A percentile compares a stretch with the other conserved stretches of the same genome.
Conservation (phyloP, 1,284 basidiomycete species). For the Afroboletus lepidellus region DNA sequence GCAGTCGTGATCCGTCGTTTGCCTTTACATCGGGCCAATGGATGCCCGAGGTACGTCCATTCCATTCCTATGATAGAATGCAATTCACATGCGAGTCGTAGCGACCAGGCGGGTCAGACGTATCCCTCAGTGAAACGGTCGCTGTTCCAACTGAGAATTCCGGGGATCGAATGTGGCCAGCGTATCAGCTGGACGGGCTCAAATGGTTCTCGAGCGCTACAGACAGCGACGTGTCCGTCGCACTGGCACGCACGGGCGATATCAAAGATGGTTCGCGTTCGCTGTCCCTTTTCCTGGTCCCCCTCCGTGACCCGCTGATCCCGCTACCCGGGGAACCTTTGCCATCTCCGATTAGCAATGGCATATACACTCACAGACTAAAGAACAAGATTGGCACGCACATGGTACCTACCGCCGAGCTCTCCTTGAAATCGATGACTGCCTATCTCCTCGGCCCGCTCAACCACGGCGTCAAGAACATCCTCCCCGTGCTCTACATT, state of each 20-base stretch:
- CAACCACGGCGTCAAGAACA: slow-evolving; percentile 67
- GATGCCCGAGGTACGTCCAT: slow-evolving; percentile 68
- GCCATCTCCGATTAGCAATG: slow-evolving; percentile 58
- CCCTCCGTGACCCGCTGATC: slow-evolving; percentile 56
- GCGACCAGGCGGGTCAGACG: slow-evolving; percentile 76
- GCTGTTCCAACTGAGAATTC: slow-evolving; percentile 42
- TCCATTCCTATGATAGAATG: background rate
- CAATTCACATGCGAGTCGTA: slow-evolving; percentile 27
- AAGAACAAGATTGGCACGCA: slow-evolving; percentile 83
- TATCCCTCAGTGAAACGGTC: slow-evolving; percentile 71
- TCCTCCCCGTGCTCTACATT: slow-evolving; percentile 73
- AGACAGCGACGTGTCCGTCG: slow-evolving; percentile 70
- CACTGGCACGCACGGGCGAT: slow-evolving; percentile 69
- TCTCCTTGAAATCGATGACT: slow-evolving; percentile 59
- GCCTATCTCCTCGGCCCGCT: slow-evolving; percentile 65
- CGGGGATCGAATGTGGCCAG: slow-evolving; percentile 43
- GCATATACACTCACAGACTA: slow-evolving; percentile 68
- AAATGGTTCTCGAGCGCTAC: slow-evolving; percentile 87
- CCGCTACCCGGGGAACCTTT: slow-evolving; percentile 37
- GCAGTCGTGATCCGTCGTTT: slow-evolving; percentile 56
- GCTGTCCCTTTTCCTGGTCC: slow-evolving; percentile 72
- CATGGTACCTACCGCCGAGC: slow-evolving; percentile 75
- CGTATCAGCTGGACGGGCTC: slow-evolving; percentile 64
- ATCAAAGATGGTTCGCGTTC: slow-evolving; percentile 53
- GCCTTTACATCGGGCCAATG: slow-evolving; percentile 80